Base-by-base conservation (phyloP, 2,329 filamentous ascomycete genomes). In the Colletotrichum higginsianum region DNA sequence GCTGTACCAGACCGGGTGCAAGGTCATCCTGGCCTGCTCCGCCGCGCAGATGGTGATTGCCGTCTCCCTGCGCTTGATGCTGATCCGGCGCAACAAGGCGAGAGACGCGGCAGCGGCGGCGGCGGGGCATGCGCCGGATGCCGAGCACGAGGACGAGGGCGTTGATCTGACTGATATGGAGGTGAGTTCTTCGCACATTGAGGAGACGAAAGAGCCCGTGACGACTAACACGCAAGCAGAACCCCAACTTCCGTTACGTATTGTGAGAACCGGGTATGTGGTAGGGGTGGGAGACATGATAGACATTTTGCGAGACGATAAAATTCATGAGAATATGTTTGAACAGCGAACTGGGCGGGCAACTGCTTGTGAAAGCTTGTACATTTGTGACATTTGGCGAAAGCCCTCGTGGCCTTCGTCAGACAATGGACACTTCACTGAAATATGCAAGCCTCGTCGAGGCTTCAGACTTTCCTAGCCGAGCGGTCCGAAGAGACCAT, bases 1-100 rank as follows among this genome's bases (percentile, higher is more conserved):
- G 0, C 75, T 82, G 0, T 90, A 89, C 40, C 78, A 80, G 40
- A 88, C 87, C 0, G 88, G 87, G 1, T 88, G 85, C 62, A 87
- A 84, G 67, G 78, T 87, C 9, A 85, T 86, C 18, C 76, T 89
- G 3, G 82, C 81, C 23, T 87, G 85, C 73, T 79, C 84, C 8
- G 82, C 79, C 21, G 79, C 78, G 11, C 84, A 86, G 72, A 76
- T 85, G n/a, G 77, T 77, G 18, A 73, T 84, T 18, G 80, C 81
- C n/a, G 60, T 82, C 55, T 63, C 61, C 18, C 57, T 84, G 74
- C 75, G 83, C 30, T 68, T 79, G 26, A 71, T 84, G 49, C 71
- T 86, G 61, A 76, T 80, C 8, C 74, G 77, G 57, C 76, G 83
- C 7, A 84, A 84, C 62, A 83, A 81, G 76, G 78, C 77, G 74